Evolutionary conservation across 768 basidiomycete genomes (phyloP).

Genomic region (Panaeolus papilionaceus): DNA sequence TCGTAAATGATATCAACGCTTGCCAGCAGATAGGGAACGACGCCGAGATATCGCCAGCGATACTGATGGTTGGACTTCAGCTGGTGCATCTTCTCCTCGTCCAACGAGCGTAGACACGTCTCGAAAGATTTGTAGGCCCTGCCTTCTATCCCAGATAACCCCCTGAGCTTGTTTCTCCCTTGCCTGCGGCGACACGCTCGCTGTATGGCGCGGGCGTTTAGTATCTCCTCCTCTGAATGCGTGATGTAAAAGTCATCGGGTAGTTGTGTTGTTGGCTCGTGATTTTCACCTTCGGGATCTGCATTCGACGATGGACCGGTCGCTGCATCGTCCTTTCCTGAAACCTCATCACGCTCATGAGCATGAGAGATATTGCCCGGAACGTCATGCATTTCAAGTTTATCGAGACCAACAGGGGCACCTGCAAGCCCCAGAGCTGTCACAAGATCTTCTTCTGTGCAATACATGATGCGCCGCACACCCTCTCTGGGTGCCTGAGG

Average conservation of each 20-base stretch:
- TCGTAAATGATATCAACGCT: neutral
- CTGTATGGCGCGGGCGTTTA: slow-evolving; percentile 20
- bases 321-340: slow-evolving; percentile 9
- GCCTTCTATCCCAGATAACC: neutral
- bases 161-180: neutral
- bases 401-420: neutral
- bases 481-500: slow-evolving; percentile 17
- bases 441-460: slow-evolving; percentile 21
- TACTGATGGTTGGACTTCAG: neutral
- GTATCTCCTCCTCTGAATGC: slow-evolving; percentile 22
- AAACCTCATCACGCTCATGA: neutral
- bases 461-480: slow-evolving; percentile 23
- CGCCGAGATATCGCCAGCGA: neutral
- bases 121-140: neutral
- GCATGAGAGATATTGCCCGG: neutral
- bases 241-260: slow-evolving; percentile 21
- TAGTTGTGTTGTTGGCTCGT: slow-evolving; percentile 21
- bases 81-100: neutral
- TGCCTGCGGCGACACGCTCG: neutral
- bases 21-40: neutral
- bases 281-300: slow-evolving; percentile 15
- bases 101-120: neutral
- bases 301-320: neutral
- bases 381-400: neutral
- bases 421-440: slow-evolving; percentile 13